Evolutionary conservation across 73 alveolate genomes (phyloP).

Genomic region (Tetrahymena elliotti): DNA sequence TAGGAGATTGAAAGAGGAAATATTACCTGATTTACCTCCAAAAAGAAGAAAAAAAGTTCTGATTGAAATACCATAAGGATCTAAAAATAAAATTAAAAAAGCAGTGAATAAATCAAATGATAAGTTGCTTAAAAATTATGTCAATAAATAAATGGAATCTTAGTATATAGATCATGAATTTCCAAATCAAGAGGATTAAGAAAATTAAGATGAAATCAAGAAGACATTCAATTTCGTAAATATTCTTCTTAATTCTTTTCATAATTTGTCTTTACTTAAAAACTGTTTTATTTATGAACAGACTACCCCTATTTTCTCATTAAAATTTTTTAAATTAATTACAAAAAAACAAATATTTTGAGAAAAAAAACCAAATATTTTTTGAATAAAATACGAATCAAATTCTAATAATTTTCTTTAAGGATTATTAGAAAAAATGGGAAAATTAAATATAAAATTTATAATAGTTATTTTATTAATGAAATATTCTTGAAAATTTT

Average conservation of each 20-base stretch:
- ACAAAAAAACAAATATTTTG: not conserved
- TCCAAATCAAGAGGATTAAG: not conserved
- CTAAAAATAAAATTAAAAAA: slow-evolving; percentile 22
- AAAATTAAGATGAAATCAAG: not conserved
- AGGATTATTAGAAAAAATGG: not conserved
- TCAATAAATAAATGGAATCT: not conserved
- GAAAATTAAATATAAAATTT: not conserved
- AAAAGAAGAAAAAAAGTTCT: slow-evolving; percentile 67
- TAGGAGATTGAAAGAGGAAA: slow-evolving; percentile 82
- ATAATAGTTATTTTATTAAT: slow-evolving; percentile 18
- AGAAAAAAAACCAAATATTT: no score
- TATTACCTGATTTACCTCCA: slow-evolving; percentile 75
- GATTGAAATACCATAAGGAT: slow-evolving; percentile 46
- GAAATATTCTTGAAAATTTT: not conserved
- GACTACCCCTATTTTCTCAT: no score
- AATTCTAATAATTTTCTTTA: not conserved
- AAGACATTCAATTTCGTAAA: not conserved
- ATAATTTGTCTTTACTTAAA: no score
- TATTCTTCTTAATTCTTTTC: not conserved
- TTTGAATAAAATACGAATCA: not conserved
- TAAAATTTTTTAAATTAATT: no score
- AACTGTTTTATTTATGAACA: no score
- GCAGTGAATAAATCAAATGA: slow-evolving; percentile 1
- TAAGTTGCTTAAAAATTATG: not conserved
- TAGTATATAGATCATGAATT: not conserved